phyloP scores from a whole-genome alignment of 106 monocot species.

The Narthecium ossifragum region DNA sequence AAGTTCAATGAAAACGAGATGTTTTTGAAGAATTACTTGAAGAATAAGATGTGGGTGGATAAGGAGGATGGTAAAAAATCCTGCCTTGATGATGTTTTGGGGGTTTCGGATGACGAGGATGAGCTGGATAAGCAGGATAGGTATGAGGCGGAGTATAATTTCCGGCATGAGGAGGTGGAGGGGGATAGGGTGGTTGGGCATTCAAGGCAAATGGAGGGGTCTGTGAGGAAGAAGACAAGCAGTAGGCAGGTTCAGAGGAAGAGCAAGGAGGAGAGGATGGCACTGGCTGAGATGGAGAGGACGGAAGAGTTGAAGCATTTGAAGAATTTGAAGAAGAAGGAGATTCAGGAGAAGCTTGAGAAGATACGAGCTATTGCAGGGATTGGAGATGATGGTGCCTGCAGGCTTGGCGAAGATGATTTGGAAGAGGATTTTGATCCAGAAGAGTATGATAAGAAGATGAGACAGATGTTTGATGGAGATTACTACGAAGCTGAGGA shows the following conservation, averaged over 20 bases:
- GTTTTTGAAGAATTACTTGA: conserved; percentile 74
- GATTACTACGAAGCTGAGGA: conserved; percentile 78
- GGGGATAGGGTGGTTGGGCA: conserved; percentile 65
- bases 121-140: conserved; percentile 79
- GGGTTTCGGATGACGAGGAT: conserved; percentile 77
- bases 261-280: conserved; percentile 89
- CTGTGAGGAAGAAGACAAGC: conserved; percentile 86
- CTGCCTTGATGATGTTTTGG: conserved; percentile 23
- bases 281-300: conserved; percentile 67
- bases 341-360: conserved; percentile 89
- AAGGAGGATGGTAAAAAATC: conserved; percentile 29
- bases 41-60: conserved; percentile 52
- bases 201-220: conserved; percentile 61
- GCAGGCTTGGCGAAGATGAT: conserved; percentile 46
- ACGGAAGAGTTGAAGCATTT: conserved; percentile 87
- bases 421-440: conserved; percentile 94
- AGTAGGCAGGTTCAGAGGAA: conserved; percentile 81
- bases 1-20: conserved; percentile 50
- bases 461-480: conserved; percentile 54
- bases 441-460: conserved; percentile 87
- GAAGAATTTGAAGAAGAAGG: conserved; percentile 98
- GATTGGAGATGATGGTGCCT: conserved; percentile 34
- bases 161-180: conserved; percentile 75
- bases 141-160: conserved; percentile 78
- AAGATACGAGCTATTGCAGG: conserved; percentile 64